A percentile compares a stretch with the other conserved stretches of the same genome.
Evolutionary conservation across 2,329 filamentous ascomycete species (phyloP).

Genomic region (Lasiodiplodia sp.): DNA sequence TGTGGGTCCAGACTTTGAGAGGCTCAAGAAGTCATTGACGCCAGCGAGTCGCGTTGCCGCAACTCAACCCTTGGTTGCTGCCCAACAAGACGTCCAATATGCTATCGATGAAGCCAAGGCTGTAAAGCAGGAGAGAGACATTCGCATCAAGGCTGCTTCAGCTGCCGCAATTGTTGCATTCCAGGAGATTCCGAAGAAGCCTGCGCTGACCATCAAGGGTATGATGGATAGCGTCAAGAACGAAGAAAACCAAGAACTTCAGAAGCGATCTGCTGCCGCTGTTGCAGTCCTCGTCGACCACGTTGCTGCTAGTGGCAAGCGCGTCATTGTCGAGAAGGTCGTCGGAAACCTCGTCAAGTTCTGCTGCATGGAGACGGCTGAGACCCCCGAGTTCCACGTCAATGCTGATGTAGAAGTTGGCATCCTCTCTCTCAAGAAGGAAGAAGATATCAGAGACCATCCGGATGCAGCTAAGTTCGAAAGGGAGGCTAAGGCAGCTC

Average conservation of each 20-base stretch:
- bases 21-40: constrained; percentile 85
- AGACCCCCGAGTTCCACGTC: constrained; percentile 92
- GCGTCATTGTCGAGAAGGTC: constrained; percentile 91
- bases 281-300: constrained; percentile 86
- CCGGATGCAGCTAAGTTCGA: constrained; percentile 90
- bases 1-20: constrained; percentile 83
- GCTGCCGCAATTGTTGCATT: constrained; percentile 91
- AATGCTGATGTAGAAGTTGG: constrained; percentile 80
- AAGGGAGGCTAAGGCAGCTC: constrained; percentile 84
- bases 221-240: constrained; percentile 99
- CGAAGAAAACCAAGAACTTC: constrained; percentile 89
- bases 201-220: constrained; percentile 88
- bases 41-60: constrained; percentile 88
- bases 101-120: constrained; percentile 81
- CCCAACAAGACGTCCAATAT: constrained; percentile 71
- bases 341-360: constrained; percentile 96
- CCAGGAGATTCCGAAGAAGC: constrained; percentile 88
- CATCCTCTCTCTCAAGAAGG: constrained; percentile 93
- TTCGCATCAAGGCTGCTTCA: constrained; percentile 84
- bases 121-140: constrained; percentile 82
- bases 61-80: constrained; percentile 78
- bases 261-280: constrained; percentile 83
- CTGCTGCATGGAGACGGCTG: constrained; percentile 95
- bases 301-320: constrained; percentile 80
- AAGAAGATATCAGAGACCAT: constrained; percentile 94